Conservation (phyloP, 1,284 basidiomycete species). For the Malassezia globosa region DNA sequence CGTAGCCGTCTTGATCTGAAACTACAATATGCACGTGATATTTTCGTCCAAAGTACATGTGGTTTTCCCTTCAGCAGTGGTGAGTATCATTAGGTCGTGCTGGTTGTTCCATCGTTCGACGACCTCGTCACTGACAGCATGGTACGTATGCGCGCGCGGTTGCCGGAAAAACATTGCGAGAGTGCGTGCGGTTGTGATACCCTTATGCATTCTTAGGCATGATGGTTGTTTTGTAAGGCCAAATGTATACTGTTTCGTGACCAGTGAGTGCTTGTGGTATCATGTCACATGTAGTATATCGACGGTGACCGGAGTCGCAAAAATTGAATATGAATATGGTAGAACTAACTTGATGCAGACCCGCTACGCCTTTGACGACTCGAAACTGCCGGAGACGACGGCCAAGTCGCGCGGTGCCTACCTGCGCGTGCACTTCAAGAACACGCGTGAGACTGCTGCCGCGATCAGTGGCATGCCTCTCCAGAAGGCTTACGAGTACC, state of each 20-base stretch:
- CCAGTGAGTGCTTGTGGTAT: too few species aligned
- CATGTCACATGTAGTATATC: too few species aligned
- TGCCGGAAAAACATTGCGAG: too few species aligned
- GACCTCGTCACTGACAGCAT: slow-evolving; percentile 16
- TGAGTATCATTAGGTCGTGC: neutral
- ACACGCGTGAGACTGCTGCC: slow-evolving; percentile 65
- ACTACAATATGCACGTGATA: slow-evolving; percentile 16
- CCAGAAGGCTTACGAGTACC: slow-evolving; percentile 89
- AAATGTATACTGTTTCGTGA: neutral
- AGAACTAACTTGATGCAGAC: slow-evolving; percentile 21
- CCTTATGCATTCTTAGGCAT: too few species aligned
- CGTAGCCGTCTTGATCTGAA: neutral
- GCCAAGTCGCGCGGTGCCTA: slow-evolving; percentile 74
- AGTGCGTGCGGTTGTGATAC: too few species aligned
- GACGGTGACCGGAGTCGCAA: too few species aligned
- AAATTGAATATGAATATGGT: too few species aligned
- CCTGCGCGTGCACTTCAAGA: slow-evolving; percentile 99
- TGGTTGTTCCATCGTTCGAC: slow-evolving; percentile 12
- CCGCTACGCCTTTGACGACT: slow-evolving; percentile 47
- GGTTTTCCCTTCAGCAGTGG: neutral
- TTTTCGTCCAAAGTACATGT: slow-evolving; percentile 3
- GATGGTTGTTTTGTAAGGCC: too few species aligned
- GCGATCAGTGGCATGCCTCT: slow-evolving; percentile 69
- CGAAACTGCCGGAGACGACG: slow-evolving; percentile 45
- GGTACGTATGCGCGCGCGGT: too few species aligned